Conservation (phyloP, 2,329 filamentous ascomycete genomes). For the Acephala macrosclerotiorum region DNA sequence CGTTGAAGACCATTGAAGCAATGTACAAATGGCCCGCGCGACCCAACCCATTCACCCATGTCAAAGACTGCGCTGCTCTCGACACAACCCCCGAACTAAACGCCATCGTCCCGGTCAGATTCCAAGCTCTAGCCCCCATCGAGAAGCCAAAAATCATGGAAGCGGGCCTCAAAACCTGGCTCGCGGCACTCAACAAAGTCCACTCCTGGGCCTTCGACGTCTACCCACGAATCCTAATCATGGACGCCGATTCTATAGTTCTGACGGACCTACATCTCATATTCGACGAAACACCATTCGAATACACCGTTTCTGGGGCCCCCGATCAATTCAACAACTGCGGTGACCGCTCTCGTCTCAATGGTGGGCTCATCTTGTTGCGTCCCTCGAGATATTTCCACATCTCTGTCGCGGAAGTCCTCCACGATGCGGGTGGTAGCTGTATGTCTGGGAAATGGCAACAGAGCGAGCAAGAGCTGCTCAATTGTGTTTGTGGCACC, state of each 20-base stretch:
- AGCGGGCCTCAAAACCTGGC: conserved; percentile 14
- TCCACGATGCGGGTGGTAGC: conserved; percentile 19
- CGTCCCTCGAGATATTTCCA: conserved; percentile 21
- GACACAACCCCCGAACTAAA: conserved; percentile 13
- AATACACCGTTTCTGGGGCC: conserved; percentile 10
- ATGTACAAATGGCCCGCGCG: conserved; percentile 24
- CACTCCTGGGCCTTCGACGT: conserved; percentile 25
- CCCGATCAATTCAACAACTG: conserved; percentile 21
- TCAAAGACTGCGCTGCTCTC: conserved; percentile 13
- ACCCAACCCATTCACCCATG: conserved; percentile 13
- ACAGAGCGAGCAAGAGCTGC: conserved; percentile 23
- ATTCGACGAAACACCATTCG: conserved; percentile 14
- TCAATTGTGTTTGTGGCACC: conserved; percentile 23
- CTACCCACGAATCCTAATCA: conserved; percentile 22
- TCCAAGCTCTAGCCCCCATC: conserved; percentile 15
- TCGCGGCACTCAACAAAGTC: conserved; percentile 22
- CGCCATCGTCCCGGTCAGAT: conserved; percentile 19
- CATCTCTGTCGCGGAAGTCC: conserved; percentile 18
- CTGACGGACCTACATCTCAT: conserved; percentile 19
- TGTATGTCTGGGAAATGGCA: conserved; percentile 17
- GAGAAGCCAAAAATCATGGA: conserved; percentile 22
- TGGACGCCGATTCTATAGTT: conserved; percentile 24
- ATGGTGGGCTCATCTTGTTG: conserved; percentile 24
- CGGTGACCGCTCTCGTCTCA: conserved; percentile 15
- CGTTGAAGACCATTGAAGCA: conserved; percentile 18